phyloP scores from a whole-genome alignment of 1,284 basidiomycete species.

The Kwoniella shivajii region DNA sequence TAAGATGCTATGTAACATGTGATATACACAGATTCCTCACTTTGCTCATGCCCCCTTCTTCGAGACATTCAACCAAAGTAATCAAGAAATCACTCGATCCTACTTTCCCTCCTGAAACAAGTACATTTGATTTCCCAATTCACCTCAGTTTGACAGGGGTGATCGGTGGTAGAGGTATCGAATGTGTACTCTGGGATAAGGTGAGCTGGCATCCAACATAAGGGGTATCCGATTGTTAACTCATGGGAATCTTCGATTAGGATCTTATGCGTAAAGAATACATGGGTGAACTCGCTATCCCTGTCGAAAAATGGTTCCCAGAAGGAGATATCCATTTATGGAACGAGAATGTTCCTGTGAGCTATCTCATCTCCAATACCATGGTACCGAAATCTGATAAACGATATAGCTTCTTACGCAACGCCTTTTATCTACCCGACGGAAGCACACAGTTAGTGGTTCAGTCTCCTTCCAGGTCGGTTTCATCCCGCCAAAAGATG shows the following conservation, averaged over 20 bases:
- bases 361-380: conserved; percentile 10
- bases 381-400: background rate
- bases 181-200: conserved; percentile 92
- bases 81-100: conserved; percentile 78
- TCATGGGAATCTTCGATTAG: conserved; percentile 26
- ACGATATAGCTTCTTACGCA: conserved; percentile 60
- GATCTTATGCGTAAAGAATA: conserved; percentile 81
- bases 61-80: conserved; percentile 76
- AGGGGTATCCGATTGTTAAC: background rate
- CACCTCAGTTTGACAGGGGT: conserved; percentile 72
- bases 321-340: conserved; percentile 53
- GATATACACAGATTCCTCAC: conserved; percentile 66
- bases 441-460: conserved; percentile 59
- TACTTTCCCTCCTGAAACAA: conserved; percentile 66
- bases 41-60: conserved; percentile 64
- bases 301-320: conserved; percentile 77
- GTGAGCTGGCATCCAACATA: conserved; percentile 56
- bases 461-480: conserved; percentile 74
- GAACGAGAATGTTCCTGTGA: conserved; percentile 44
- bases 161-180: conserved; percentile 67
- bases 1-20: background rate
- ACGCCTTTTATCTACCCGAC: conserved; percentile 65
- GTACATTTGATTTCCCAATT: conserved; percentile 84
- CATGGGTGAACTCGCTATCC: conserved; percentile 80
- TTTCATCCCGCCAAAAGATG: conserved; percentile 61